A percentile compares a stretch with the other conserved stretches of the same genome.
phyloP scores from a whole-genome alignment of 176 grass and related monocot genomes.

The Paspalum vaginatum region DNA sequence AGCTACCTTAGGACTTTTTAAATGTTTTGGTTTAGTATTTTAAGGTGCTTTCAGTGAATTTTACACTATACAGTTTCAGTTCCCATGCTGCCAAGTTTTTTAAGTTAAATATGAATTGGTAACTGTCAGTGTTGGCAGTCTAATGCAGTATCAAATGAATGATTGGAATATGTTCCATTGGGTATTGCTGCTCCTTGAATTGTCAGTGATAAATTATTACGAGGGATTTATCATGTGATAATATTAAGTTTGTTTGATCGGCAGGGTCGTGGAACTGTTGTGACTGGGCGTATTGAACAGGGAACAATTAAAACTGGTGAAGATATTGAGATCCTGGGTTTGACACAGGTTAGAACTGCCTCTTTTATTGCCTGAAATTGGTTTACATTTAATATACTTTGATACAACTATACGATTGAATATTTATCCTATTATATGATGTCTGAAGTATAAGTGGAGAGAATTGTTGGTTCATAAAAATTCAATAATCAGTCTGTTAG shows the following conservation, averaged over 20 bases:
- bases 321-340: conserved; percentile 91
- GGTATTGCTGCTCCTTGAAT: background rate
- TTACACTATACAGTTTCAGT: background rate
- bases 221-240: background rate
- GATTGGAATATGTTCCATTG: too few relatives aligned
- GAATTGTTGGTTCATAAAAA: background rate
- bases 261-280: conserved; percentile 97
- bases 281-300: conserved; percentile 92
- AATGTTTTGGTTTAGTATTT: background rate
- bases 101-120: background rate
- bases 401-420: background rate
- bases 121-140: too few relatives aligned
- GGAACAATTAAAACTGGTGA: conserved; percentile 97
- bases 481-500: background rate
- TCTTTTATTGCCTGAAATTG: background rate
- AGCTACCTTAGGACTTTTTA: background rate
- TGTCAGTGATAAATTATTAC: background rate
- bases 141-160: background rate
- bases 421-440: background rate
- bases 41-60: background rate
- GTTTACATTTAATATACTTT: background rate
- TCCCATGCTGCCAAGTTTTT: background rate
- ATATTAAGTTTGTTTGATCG: background rate
- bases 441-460: background rate
- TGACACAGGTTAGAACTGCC: conserved; percentile 55